Evolutionary conservation across 73 alveolate genomes (phyloP).

Genomic region (Tetrahymena thermophila): DNA sequence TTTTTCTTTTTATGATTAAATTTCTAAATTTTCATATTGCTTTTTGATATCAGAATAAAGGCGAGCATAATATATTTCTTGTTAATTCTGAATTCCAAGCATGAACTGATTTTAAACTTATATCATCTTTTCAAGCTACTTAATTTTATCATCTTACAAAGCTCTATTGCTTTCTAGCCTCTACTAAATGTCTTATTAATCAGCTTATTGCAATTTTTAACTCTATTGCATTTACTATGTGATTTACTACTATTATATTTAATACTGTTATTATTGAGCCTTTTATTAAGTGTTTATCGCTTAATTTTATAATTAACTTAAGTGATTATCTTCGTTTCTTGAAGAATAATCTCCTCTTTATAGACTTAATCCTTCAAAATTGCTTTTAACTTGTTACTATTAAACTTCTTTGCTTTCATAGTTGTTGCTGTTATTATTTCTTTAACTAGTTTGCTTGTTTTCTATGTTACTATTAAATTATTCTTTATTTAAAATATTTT

Average conservation of each 20-base stretch:
- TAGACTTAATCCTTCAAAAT: not conserved
- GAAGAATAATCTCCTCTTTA: not conserved
- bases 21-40: not conserved
- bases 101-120: not conserved
- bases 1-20: not conserved
- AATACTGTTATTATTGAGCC: not conserved
- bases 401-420: not conserved
- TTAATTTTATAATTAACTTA: not conserved
- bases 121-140: not conserved
- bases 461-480: not conserved
- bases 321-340: not conserved
- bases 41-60: not conserved
- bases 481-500: not conserved
- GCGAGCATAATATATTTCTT: not conserved
- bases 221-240: not conserved
- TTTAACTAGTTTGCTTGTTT: not conserved
- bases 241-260: not conserved
- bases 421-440: not conserved
- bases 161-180: not conserved
- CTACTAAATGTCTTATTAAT: not conserved
- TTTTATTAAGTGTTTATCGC: not conserved
- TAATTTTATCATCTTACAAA: not conserved
- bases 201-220: not conserved
- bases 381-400: too few relatives aligned
- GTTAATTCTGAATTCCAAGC: not conserved